Evolutionary conservation across 2,329 filamentous ascomycete species (phyloP).

Genomic region (Pseudogymnoascus sp.): DNA sequence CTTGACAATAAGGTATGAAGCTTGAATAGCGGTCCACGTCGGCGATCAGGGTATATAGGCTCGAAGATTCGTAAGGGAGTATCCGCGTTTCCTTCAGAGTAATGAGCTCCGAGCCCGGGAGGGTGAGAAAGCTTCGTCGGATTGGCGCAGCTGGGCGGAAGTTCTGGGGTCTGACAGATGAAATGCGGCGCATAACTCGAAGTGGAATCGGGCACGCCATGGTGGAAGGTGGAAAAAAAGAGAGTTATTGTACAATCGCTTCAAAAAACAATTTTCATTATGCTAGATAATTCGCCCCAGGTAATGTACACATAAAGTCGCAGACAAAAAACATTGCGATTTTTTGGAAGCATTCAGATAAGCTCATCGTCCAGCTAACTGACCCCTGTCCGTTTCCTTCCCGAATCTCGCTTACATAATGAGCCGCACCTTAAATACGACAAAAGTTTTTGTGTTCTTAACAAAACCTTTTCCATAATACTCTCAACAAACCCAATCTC

Average conservation of each 20-base stretch:
- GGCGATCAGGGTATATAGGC: slow-evolving; percentile 79
- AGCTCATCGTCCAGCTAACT: background rate
- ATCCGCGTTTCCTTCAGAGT: slow-evolving; percentile 64
- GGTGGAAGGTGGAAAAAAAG: background rate
- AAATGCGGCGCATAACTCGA: background rate
- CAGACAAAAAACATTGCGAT: background rate
- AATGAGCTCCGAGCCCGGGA: slow-evolving; percentile 40
- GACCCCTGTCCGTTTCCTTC: background rate
- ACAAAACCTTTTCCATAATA: background rate
- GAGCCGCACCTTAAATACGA: slow-evolving; percentile 8
- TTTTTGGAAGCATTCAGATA: background rate
- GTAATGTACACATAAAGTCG: background rate
- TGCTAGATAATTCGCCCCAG: background rate
- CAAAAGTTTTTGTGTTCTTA: background rate
- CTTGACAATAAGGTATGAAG: slow-evolving; percentile 89
- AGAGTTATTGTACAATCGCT: background rate
- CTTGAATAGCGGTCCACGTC: slow-evolving; percentile 75
- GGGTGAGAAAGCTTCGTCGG: slow-evolving; percentile 37
- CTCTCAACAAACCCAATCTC: background rate
- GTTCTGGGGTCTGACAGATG: background rate
- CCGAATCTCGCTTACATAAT: slow-evolving; percentile 2
- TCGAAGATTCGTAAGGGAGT: slow-evolving; percentile 62
- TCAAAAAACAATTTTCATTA: background rate
- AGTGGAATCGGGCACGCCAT: slow-evolving; percentile 1
- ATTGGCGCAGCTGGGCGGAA: background rate